These are phyloP conservation scores for Hypsizygus marmoreus DNA, from an alignment of 768 basidiomycete species.

Conservation along the genomic window DNA sequence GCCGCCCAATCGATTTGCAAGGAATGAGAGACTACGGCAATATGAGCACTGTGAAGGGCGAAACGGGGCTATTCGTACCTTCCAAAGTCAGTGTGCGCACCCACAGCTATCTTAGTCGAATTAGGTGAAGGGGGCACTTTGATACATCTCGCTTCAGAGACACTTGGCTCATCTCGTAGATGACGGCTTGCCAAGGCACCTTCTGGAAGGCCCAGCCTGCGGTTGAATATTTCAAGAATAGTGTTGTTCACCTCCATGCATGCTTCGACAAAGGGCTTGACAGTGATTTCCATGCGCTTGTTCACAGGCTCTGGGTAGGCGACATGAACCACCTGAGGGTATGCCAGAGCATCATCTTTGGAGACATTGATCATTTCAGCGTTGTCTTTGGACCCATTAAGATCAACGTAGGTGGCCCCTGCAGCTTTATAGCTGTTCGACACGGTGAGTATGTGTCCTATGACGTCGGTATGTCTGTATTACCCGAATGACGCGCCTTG, in stretches of 20 bases:
- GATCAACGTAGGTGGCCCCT: slow-evolving; percentile 47
- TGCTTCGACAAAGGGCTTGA: slow-evolving; percentile 42
- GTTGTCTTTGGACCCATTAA: slow-evolving; percentile 43
- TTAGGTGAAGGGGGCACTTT: slow-evolving; percentile 35
- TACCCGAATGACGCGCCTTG: slow-evolving; percentile 42
- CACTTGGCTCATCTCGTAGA: slow-evolving; percentile 32
- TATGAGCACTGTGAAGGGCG: neutral
- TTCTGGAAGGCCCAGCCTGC: slow-evolving; percentile 40
- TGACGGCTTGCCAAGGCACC: slow-evolving; percentile 42
- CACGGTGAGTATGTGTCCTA: too few species aligned
- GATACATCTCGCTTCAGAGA: slow-evolving; percentile 46
- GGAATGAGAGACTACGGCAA: slow-evolving; percentile 29
- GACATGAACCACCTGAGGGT: slow-evolving; percentile 40
- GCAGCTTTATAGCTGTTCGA: slow-evolving; percentile 45
- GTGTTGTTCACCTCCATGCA: slow-evolving; percentile 42
- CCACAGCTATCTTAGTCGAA: slow-evolving; percentile 35
- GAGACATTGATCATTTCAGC: slow-evolving; percentile 51
- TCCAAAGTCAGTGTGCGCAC: slow-evolving; percentile 56
- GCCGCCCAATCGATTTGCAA: slow-evolving; percentile 46
- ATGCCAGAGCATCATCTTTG: slow-evolving; percentile 51
- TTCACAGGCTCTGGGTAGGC: slow-evolving; percentile 45
- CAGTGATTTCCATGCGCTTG: slow-evolving; percentile 34
- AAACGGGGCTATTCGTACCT: neutral
- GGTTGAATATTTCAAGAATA: slow-evolving; percentile 42
- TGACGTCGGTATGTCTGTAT: too few species aligned